Evolutionary conservation across 164 flowering plant species (phyloP), one percentile per base, ranked within the genome.

Genomic region (Piper longum): DNA sequence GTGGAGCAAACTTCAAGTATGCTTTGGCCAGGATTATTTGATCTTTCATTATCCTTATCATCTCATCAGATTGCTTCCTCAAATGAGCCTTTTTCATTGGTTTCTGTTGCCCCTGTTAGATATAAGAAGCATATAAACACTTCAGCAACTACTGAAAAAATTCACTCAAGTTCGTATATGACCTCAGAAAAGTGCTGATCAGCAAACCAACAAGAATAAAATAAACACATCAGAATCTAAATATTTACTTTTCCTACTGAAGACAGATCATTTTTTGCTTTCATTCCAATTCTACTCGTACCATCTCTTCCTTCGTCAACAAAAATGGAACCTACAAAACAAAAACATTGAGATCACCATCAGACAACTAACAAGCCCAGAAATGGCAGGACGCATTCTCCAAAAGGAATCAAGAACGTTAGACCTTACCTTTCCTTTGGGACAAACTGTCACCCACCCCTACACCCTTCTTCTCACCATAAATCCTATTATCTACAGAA

Each of bases 11-110:
- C 67, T 54, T 79, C 76, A 95, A 74, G 77, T 81, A 95, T 55
- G 81, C 84, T 80, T 72, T 86, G 64, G 97, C 97, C 77, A 89
- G 76, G 57, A 90, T 70, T 45, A 95, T 45, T 70, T 91, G 93
- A 77, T 95, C 93, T 78, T 78, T 86, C 74, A 91, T 86, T 76
- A 79, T 79, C 71, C 75, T 86, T 56, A 93, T 74, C 80, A 69
- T 92, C 77, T 75, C 87, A 80, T 85, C 89, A 62, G 76, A 59
- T 16, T 41, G 63, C 61, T 73, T 75, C 56, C 55, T 72, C 43
- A 75, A 9, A 61, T 56, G 73, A 36, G 75, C 44, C 26, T 16
- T 75, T 17, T 62, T 43, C 52, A 63, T 69, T 3, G 64, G 56
- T 42, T 70, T 67, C 54, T 56, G 55, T 58, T 74, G 67, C 65